Base-by-base conservation (phyloP, 2,329 filamentous ascomycete genomes). In the Nemania sp. region DNA sequence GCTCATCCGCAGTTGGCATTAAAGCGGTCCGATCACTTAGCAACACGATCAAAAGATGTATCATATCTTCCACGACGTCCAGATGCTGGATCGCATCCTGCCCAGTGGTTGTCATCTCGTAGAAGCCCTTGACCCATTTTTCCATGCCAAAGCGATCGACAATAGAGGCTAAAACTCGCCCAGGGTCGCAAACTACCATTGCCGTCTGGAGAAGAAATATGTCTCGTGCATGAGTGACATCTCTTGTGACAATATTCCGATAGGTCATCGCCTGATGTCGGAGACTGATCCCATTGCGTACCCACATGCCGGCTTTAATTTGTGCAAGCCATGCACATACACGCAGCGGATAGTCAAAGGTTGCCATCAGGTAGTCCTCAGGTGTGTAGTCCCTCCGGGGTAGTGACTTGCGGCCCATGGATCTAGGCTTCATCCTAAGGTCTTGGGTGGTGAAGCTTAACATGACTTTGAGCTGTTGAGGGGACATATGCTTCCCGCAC, bases 281-380 rank as follows among this genome's bases (percentile, higher is more conserved):
- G 53, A 99, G 83, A 69, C 94, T 98, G 72, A 99, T 92, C 2
- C 95, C 95, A 72, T 99, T 99, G 57, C 95, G 88, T 65, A 99
- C 94, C 95, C 96, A 99, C 88, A 98, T 96, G 53, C 92, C 91
- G 17, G 94, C 92, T 75, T 96, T 97, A 87, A 99, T 98, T 78
- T 99, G 96, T 5, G 95, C 91, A 34, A 99, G 81, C 95, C 95
- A 99, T 18, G 92, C 92, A 73, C 92, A 97, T 0, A 98, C 93
- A 54, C 96, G 86, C 3, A 99, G 81, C 0, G 96, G 94, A 69
- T 91, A 97, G 74, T 99, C 95, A 70, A 99, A 97, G 53, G 92
- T 86, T 1, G 90, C 89, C 74, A 97, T 87, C 20, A 97, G 80
- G 70, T 93, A 88, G 72, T 96, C 92, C 69, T 96, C 90, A 0